Percentiles rank a stretch among this genome's conserved stretches.
phyloP scores from a whole-genome alignment of 1,284 basidiomycete genomes.

The Thelephora terrestris region DNA sequence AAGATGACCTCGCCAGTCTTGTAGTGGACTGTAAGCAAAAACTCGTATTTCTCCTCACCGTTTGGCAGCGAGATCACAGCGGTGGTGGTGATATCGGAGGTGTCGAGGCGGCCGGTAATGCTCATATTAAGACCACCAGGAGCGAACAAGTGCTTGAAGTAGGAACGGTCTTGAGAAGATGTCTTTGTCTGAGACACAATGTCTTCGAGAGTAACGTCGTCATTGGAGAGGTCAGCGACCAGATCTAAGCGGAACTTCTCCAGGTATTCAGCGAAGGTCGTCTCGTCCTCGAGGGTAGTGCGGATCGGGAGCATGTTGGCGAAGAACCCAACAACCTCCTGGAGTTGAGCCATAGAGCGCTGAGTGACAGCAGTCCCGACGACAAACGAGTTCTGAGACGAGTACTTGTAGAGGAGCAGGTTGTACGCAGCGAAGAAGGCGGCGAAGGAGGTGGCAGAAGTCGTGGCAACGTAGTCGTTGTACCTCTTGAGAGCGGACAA shows the following conservation, averaged over 20 bases:
- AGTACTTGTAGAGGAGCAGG: slow-evolving; percentile 20
- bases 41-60: slow-evolving; percentile 21
- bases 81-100: slow-evolving; percentile 12
- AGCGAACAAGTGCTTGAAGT: slow-evolving; percentile 22
- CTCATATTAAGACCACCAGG: slow-evolving; percentile 19
- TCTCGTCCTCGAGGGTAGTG: slow-evolving; percentile 14
- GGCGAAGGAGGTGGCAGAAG: slow-evolving; percentile 14
- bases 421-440: slow-evolving; percentile 21
- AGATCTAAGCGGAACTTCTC: slow-evolving; percentile 12
- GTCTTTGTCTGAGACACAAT: slow-evolving; percentile 17
- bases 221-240: slow-evolving; percentile 13
- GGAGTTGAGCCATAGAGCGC: slow-evolving; percentile 15
- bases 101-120: slow-evolving; percentile 14
- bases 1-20: slow-evolving; percentile 17
- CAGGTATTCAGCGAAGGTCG: slow-evolving; percentile 15
- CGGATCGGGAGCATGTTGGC: slow-evolving; percentile 21
- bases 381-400: slow-evolving; percentile 14
- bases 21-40: slow-evolving; percentile 20
- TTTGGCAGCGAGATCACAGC: slow-evolving; percentile 16
- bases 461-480: slow-evolving; percentile 10
- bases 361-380: slow-evolving; percentile 20
- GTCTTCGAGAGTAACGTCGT: slow-evolving; percentile 21
- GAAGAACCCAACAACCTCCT: slow-evolving; percentile 18
- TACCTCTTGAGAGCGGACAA: slow-evolving; percentile 15
- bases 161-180: slow-evolving; percentile 17